Percentiles rank a stretch among this genome's conserved stretches.
phyloP scores from a whole-genome alignment of 768 basidiomycete species.

The Kwoniella mangroviensis region DNA sequence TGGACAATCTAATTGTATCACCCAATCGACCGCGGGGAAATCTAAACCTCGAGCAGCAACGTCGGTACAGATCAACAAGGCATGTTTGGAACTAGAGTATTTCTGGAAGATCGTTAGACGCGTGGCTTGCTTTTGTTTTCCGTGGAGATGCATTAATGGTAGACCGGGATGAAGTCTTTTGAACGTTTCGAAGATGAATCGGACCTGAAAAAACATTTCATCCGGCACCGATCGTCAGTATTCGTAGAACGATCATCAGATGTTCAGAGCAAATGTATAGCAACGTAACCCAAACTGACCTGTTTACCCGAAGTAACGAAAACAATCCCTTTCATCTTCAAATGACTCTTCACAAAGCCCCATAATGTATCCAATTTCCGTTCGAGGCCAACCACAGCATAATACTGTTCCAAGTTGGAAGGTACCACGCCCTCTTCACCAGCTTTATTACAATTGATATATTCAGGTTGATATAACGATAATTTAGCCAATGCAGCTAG shows the following conservation, averaged over 20 bases:
- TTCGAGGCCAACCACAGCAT: constrained; percentile 79
- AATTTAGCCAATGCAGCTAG: constrained; percentile 72
- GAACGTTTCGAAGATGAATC: constrained; percentile 94
- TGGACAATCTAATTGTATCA: constrained; percentile 90
- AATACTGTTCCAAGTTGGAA: constrained; percentile 81
- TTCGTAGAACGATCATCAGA: too few relatives aligned
- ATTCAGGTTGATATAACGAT: constrained; percentile 78
- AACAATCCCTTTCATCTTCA: constrained; percentile 87
- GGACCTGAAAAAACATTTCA: constrained; percentile 61
- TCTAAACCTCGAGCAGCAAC: constrained; percentile 94
- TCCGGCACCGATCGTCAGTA: not conserved
- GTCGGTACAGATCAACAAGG: constrained; percentile 91
- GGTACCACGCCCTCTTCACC: constrained; percentile 65
- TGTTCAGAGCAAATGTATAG: too few relatives aligned
- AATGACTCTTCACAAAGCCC: constrained; percentile 92
- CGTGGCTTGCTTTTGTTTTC: constrained; percentile 94
- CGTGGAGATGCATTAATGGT: constrained; percentile 89
- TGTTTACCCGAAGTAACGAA: constrained; percentile 96
- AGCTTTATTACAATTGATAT: constrained; percentile 65
- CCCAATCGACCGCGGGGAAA: constrained; percentile 97
- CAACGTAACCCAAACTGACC: constrained; percentile 60
- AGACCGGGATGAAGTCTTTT: constrained; percentile 93
- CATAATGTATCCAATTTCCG: constrained; percentile 88
- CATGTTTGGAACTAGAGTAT: constrained; percentile 79
- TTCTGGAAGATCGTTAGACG: constrained; percentile 80